Conservation (phyloP, 495 filamentous ascomycete genomes). For the Clavariopsis aquatica region DNA sequence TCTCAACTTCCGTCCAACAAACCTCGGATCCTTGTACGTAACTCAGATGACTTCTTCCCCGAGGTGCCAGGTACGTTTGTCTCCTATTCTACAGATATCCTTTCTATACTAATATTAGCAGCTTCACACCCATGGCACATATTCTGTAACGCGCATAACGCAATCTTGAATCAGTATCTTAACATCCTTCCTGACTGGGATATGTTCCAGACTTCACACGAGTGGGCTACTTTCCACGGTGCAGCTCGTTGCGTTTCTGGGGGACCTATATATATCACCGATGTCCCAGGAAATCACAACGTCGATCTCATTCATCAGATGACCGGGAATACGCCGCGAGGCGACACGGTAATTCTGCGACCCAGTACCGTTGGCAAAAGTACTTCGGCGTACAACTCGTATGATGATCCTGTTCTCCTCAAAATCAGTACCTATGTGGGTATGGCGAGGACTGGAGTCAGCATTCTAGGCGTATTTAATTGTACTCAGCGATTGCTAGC, state of each 20-base stretch:
- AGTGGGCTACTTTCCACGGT: conserved; percentile 79
- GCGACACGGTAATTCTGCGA: conserved; percentile 72
- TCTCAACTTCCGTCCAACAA: conserved; percentile 74
- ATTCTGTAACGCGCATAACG: conserved; percentile 89
- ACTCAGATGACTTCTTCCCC: conserved; percentile 94
- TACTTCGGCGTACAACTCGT: conserved; percentile 70
- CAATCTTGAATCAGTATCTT: conserved; percentile 72
- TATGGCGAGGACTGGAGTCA: conserved; percentile 64
- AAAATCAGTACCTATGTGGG: conserved; percentile 76
- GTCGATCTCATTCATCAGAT: conserved; percentile 73
- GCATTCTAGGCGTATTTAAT: conserved; percentile 85
- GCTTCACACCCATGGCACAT: conserved; percentile 89
- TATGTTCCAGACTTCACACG: conserved; percentile 92
- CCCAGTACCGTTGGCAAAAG: conserved; percentile 70
- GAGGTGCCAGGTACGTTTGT: conserved; percentile 52
- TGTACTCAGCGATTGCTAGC: conserved; percentile 57
- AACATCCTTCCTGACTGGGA: conserved; percentile 93
- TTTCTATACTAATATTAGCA: neutral
- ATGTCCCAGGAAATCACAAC: conserved; percentile 79
- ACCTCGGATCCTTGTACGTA: conserved; percentile 70
- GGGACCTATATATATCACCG: conserved; percentile 91
- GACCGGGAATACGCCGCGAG: conserved; percentile 65
- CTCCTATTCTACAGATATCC: neutral
- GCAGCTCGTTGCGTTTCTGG: conserved; percentile 87
- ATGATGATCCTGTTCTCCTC: conserved; percentile 69